A percentile compares a stretch with the other conserved stretches of the same genome.
These are phyloP conservation scores for Hyparrhenia diplandra DNA, from an alignment of 176 grass and related monocot genomes.

Conservation along the genomic window DNA sequence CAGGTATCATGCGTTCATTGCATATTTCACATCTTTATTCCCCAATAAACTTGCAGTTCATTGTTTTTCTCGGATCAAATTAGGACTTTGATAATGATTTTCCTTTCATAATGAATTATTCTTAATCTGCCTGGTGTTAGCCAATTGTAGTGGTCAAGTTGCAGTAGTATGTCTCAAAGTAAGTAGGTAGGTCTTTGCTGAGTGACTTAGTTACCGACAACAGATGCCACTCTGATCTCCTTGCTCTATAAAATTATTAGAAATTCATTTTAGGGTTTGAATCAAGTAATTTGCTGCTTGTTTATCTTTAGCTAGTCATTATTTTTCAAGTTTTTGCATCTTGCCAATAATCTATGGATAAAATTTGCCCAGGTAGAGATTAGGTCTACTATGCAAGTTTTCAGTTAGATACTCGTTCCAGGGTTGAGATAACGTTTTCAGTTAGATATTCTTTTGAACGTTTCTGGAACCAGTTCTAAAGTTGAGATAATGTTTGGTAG, in stretches of 20 bases:
- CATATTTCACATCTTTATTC: neutral
- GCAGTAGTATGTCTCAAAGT: neutral
- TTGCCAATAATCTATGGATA: neutral
- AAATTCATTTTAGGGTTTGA: neutral
- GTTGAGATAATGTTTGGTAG: neutral
- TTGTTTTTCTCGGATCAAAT: neutral
- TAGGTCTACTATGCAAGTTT: neutral
- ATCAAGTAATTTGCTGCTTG: neutral
- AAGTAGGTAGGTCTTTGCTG: neutral
- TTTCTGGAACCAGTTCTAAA: neutral
- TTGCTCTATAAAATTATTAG: neutral
- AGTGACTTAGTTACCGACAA: neutral
- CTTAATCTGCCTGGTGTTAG: neutral
- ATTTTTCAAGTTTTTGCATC: neutral
- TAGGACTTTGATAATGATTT: neutral
- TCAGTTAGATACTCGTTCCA: too few species aligned
- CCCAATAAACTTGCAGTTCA: neutral
- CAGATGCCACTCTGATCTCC: neutral
- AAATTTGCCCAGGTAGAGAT: neutral
- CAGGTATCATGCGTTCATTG: slow-evolving; percentile 45
- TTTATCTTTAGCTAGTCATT: neutral
- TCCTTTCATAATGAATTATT: neutral
- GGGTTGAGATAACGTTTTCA: too few species aligned
- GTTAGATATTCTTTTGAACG: neutral
- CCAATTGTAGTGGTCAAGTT: neutral